These are phyloP conservation scores for Quercus lobata DNA, from an alignment of 331 rosid genomes.

Conservation along the genomic window DNA sequence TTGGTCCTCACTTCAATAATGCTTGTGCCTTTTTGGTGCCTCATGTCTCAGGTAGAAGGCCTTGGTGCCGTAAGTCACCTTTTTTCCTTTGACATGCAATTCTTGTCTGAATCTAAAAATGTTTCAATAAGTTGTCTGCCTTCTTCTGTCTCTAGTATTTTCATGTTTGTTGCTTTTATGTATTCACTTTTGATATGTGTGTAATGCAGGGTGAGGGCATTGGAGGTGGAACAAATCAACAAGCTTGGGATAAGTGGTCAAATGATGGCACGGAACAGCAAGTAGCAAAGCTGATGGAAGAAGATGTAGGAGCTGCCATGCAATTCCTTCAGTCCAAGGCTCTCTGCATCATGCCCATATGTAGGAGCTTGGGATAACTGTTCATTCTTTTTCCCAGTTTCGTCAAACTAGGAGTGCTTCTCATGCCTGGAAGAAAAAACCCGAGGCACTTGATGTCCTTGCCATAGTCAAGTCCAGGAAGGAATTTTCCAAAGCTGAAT, in stretches of 20 bases:
- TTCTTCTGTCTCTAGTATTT: not conserved
- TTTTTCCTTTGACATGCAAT: not conserved
- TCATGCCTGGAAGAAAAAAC: slow-evolving; percentile 27
- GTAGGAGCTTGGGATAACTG: slow-evolving; percentile 23
- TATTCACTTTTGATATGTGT: not conserved
- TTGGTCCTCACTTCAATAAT: too few relatives aligned
- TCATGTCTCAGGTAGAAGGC: too few relatives aligned
- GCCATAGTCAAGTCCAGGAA: slow-evolving; percentile 34
- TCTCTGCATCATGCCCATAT: slow-evolving; percentile 96
- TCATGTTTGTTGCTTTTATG: not conserved
- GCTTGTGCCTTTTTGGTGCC: too few relatives aligned
- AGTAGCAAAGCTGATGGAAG: slow-evolving; percentile 98
- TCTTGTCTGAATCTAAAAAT: not conserved
- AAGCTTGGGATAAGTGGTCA: slow-evolving; percentile 94
- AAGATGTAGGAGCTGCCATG: slow-evolving; percentile 98
- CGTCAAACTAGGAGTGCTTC: slow-evolving; percentile 42
- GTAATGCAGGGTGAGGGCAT: slow-evolving; percentile 52
- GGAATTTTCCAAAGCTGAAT: slow-evolving; percentile 35
- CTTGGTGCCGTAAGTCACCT: too few relatives aligned
- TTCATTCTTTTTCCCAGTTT: slow-evolving; percentile 27
- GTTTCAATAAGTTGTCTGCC: not conserved
- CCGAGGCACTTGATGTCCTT: slow-evolving; percentile 32
- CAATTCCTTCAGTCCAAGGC: slow-evolving; percentile 97
- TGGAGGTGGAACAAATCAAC: slow-evolving; percentile 53
- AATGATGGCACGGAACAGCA: slow-evolving; percentile 92